Evolutionary conservation across 495 filamentous ascomycete species (phyloP).

Genomic region (Evansstolkia leycettana): DNA sequence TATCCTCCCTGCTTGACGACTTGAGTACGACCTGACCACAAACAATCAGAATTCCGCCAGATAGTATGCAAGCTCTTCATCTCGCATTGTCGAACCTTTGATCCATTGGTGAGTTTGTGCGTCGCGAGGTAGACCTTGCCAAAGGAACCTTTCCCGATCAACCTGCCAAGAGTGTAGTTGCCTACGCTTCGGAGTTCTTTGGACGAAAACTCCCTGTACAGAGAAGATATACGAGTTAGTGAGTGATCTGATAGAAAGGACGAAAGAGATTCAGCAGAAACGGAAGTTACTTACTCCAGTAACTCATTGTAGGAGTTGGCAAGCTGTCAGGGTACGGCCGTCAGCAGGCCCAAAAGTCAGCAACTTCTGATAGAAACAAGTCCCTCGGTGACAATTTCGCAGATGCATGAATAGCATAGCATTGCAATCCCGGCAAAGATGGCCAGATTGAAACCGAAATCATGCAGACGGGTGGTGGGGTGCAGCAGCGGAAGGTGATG

Average conservation of each 20-base stretch:
- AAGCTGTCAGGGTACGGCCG: slow-evolving; percentile 45
- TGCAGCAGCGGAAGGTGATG: background rate
- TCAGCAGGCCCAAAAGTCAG: slow-evolving; percentile 1
- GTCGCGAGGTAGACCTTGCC: slow-evolving; percentile 95
- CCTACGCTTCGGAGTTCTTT: slow-evolving; percentile 84
- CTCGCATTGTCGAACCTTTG: slow-evolving; percentile 58
- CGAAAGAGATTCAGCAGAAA: background rate
- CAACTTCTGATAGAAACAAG: too few species aligned
- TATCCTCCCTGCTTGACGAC: slow-evolving; percentile 89
- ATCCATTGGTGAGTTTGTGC: slow-evolving; percentile 97
- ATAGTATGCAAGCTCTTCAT: background rate
- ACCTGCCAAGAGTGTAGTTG: slow-evolving; percentile 80
- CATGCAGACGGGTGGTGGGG: too few species aligned
- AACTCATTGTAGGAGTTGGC: slow-evolving; percentile 93
- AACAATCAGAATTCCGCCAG: background rate
- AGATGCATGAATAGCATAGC: too few species aligned
- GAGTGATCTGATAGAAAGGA: background rate
- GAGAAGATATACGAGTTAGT: slow-evolving; percentile 4
- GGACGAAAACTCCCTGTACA: slow-evolving; percentile 77
- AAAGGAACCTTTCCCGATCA: slow-evolving; percentile 96
- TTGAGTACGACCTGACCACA: slow-evolving; percentile 78
- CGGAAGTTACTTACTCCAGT: slow-evolving; percentile 74
- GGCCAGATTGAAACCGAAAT: too few species aligned
- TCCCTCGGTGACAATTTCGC: too few species aligned
- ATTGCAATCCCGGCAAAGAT: too few species aligned